Evolutionary conservation across 345 rosid genomes (phyloP).

Genomic region (Theobroma cacao): DNA sequence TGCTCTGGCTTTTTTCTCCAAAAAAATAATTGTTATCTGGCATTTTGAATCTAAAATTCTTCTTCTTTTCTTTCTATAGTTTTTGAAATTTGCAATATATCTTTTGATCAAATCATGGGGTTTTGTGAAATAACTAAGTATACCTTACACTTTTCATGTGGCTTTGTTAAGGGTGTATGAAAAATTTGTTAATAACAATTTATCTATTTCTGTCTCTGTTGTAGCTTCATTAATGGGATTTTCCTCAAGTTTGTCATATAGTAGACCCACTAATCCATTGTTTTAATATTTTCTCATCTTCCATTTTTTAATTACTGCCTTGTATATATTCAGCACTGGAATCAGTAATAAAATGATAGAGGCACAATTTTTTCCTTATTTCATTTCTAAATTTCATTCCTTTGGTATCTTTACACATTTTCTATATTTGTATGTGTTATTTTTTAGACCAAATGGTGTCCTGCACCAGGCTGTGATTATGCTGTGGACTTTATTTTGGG

Average conservation of each 20-base stretch:
- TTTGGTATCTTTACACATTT: background rate
- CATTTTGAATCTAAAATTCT: background rate
- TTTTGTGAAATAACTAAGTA: background rate
- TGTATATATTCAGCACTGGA: background rate
- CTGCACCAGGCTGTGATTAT: slow-evolving; percentile 87
- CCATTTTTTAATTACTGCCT: background rate
- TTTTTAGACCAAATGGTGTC: slow-evolving; percentile 86
- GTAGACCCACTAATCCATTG: background rate
- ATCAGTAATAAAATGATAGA: background rate
- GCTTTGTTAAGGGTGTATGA: background rate
- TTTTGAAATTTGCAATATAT: background rate
- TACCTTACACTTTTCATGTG: background rate
- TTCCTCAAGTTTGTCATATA: background rate
- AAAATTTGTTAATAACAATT: background rate
- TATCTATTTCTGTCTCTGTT: background rate
- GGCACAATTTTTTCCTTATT: background rate
- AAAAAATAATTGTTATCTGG: background rate
- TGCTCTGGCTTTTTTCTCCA: background rate
- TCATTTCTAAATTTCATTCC: background rate
- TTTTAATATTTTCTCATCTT: background rate
- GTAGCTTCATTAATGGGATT: background rate
- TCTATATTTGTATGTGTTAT: slow-evolving; percentile 5
- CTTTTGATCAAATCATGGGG: background rate
- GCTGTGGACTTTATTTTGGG: slow-evolving; percentile 78
- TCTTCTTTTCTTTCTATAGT: background rate